These are phyloP conservation scores for Berberis thunbergii DNA, from an alignment of 164 flowering plant species.

Conservation along the genomic window DNA sequence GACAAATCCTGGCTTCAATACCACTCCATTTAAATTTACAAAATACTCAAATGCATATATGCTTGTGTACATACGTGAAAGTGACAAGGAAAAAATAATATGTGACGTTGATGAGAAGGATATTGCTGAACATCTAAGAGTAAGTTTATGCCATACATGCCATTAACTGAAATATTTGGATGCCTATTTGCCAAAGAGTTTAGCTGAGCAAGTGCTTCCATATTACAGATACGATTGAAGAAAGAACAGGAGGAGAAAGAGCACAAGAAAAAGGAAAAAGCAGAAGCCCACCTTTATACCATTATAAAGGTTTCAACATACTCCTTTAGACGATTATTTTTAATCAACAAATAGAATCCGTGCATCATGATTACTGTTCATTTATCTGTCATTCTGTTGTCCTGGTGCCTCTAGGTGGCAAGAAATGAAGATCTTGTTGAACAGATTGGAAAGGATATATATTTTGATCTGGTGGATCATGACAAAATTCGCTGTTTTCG, in stretches of 20 bases:
- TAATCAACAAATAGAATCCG: neutral
- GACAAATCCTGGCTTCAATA: constrained; percentile 82
- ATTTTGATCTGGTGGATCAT: constrained; percentile 86
- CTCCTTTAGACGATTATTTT: neutral
- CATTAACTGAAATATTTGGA: neutral
- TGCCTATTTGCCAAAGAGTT: constrained; percentile 2
- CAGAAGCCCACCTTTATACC: constrained; percentile 78
- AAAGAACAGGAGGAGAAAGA: constrained; percentile 93
- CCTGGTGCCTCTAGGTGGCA: constrained; percentile 42
- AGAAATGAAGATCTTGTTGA: constrained; percentile 64
- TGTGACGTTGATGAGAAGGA: constrained; percentile 87
- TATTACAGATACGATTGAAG: constrained; percentile 62
- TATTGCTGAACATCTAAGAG: constrained; percentile 85
- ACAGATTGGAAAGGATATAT: constrained; percentile 73
- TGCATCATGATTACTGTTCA: neutral
- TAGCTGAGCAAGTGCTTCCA: constrained; percentile 6
- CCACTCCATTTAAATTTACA: constrained; percentile 78
- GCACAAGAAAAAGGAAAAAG: constrained; percentile 76
- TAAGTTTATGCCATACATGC: constrained; percentile 18
- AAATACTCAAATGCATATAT: constrained; percentile 92
- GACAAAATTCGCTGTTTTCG: constrained; percentile 77
- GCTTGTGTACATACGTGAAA: constrained; percentile 90
- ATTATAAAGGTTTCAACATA: constrained; percentile 54
- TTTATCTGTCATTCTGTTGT: neutral
- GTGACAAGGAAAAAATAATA: constrained; percentile 83